Base-by-base conservation (phyloP, 768 basidiomycete species). In the Naganishia randhawae region DNA sequence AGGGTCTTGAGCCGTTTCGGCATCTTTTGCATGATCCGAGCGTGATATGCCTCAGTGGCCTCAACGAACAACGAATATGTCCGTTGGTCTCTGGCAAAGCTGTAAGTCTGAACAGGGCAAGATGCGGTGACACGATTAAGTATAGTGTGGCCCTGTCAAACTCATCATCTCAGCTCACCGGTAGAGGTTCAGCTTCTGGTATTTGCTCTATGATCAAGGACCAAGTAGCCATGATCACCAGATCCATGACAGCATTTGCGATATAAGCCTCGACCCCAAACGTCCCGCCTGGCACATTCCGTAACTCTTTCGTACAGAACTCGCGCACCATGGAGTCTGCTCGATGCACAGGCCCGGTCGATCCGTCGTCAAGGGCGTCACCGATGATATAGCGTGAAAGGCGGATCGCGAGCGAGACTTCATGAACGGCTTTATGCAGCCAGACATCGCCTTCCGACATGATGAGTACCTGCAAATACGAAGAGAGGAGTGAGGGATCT, bases 371-470 rank as follows among this genome's bases (percentile, higher is more conserved):
- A 6, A 41, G 22, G 1, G 22, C n/a, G 25, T 35, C 25, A 22
- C 57, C 45, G 22, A 22, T 69, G 63, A 65, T 72, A 69, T 16
- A 75, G 73, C 14, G 96, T 81, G 2, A 91, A 88, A 61, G 57
- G n/a, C 57, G 57, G 33, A 61, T 50, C 6, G 57, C 37, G 16
- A 88, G 84, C 0, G 86, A 84, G 64, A 93, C 82, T 52, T 85
- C 86, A 19, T 85, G 83, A 3, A 87, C 85, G 68, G 92, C 86
- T 2, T 86, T 84, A 67, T 82, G 82, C n/a, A 98, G 85, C 90
- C 91, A 96, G 70, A 86, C 85, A 72, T 94, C 90, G 17, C 94
- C 94, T 82, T 96, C 93, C 66, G 90, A 92, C 94, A 97, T 97
- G 72, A 98, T 86, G 39, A 97, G 82, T 17, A 92, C 92, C 81